Base-by-base conservation (phyloP, 2,329 filamentous ascomycete genomes). In the Pyrenophora graminea region DNA sequence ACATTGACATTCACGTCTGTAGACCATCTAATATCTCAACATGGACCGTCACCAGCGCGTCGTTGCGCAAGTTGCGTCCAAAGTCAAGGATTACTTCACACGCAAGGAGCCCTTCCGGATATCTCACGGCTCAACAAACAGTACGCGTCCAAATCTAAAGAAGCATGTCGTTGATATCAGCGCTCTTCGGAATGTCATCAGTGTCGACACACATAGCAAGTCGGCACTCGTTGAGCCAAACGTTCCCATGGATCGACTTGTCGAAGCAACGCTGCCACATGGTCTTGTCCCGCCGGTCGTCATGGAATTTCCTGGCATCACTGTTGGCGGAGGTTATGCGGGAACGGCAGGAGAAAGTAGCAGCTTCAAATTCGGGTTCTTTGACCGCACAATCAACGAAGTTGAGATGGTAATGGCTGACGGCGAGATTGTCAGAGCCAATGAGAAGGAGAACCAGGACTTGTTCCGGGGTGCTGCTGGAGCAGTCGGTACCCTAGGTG, bases 41-140 rank as follows among this genome's bases (percentile, higher is more conserved):
- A 73, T 76, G 71, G 69, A 75, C 17, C 64, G 67, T 18, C 76
- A 82, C 59, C 66, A 74, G 46, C 64, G 70, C 46, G 69, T 74
- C 18, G 79, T 83, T 21, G 63, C 74, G 25, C 59, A 65, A 38
- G 78, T 83, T 27, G 75, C 80, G 6, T 66, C 71, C 4, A 73
- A 70, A 45, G 78, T 83, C 39, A 74, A 74, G 43, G 63, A 71
- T 10, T 84, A 82, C 67, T 77, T 83, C 64, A 70, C 76, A 10
- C 76, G 76, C 38, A 74, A 79, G 47, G 74, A 81, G 65, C 82
- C 86, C 2, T 91, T 89, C 72, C 81, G 87, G n/a, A 86, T 91
- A 66, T 88, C 85, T 62, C 88, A 91, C 73, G 89, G 89, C 54
- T 85, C 86, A 0, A 91, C 88, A 21, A 91, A 90, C 74, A 89